Conservation (phyloP, 2,329 filamentous ascomycete species). For the Trichothecium roseum region DNA sequence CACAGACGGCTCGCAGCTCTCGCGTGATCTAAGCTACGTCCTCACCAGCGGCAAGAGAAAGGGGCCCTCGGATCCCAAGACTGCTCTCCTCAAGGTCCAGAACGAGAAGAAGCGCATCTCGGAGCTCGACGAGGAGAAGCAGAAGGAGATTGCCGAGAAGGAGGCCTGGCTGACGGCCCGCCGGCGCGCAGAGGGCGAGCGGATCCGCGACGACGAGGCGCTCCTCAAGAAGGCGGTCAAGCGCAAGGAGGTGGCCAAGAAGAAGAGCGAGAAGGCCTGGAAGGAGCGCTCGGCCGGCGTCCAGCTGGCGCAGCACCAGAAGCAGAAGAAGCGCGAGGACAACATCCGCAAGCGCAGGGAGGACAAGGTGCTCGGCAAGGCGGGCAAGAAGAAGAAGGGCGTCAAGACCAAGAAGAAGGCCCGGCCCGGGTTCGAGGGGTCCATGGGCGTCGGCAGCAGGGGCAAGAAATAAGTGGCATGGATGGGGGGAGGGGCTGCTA, state of each 20-base stretch:
- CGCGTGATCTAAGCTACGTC: conserved; percentile 58
- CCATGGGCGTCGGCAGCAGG: conserved; percentile 46
- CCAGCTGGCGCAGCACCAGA: conserved; percentile 63
- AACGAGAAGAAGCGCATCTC: conserved; percentile 75
- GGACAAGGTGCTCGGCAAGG: conserved; percentile 52
- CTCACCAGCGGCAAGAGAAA: conserved; percentile 51
- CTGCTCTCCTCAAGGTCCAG: conserved; percentile 75
- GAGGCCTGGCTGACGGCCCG: conserved; percentile 89
- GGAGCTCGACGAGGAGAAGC: conserved; percentile 67
- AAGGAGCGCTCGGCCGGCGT: conserved; percentile 62
- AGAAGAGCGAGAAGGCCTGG: conserved; percentile 89
- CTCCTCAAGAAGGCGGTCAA: conserved; percentile 91
- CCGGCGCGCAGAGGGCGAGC: conserved; percentile 80
- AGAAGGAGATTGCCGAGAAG: conserved; percentile 82
- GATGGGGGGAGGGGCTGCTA: too few relatives aligned
- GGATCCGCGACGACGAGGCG: conserved; percentile 75
- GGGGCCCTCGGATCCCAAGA: conserved; percentile 75
- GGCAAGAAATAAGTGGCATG: conserved; percentile 26
- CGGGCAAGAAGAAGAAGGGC: conserved; percentile 46
- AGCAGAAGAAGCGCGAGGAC: conserved; percentile 73
- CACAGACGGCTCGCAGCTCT: conserved; percentile 70
- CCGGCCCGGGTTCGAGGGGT: conserved; percentile 59
- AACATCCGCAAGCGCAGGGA: conserved; percentile 67
- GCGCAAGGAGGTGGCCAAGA: conserved; percentile 81
- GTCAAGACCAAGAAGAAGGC: conserved; percentile 35